phyloP scores from a whole-genome alignment of 2,329 filamentous ascomycete species.

The Calonectria montana region DNA sequence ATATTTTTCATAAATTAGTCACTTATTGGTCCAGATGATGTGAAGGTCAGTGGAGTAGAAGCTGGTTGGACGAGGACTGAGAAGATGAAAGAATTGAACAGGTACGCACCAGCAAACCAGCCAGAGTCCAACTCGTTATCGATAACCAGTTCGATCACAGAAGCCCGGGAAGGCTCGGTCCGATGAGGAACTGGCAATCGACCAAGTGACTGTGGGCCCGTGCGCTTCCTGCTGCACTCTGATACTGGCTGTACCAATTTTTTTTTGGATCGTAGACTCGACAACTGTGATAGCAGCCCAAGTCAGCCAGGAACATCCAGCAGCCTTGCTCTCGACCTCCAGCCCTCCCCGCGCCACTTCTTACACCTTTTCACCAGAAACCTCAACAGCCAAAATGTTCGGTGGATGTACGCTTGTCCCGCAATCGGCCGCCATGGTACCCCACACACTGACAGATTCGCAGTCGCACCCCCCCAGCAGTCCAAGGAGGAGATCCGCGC shows the following conservation, averaged over 20 bases:
- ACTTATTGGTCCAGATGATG: too few species aligned
- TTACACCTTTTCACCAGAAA: background rate
- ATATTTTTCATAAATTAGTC: too few species aligned
- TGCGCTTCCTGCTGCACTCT: slow-evolving; percentile 17
- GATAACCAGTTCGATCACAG: background rate
- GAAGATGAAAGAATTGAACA: too few species aligned
- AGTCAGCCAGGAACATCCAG: slow-evolving; percentile 12
- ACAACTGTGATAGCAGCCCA: slow-evolving; percentile 42
- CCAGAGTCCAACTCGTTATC: background rate
- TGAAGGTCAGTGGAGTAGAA: too few species aligned
- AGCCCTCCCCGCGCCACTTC: background rate
- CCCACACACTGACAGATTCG: slow-evolving; percentile 33
- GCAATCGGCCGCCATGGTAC: background rate
- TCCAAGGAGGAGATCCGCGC: slow-evolving; percentile 76
- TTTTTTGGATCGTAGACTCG: slow-evolving; percentile 27
- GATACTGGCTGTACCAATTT: slow-evolving; percentile 24
- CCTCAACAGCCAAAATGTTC: slow-evolving; percentile 63
- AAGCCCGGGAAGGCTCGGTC: background rate
- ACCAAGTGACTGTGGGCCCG: slow-evolving; percentile 24
- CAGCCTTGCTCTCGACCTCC: slow-evolving; percentile 17
- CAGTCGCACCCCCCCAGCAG: slow-evolving; percentile 76
- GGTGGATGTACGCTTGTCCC: slow-evolving; percentile 66
- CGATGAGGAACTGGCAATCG: background rate
- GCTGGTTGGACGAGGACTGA: too few species aligned
- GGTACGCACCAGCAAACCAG: too few species aligned